These are phyloP conservation scores for Euphorbia schlechtendalii DNA, from an alignment of 441 rosid species.

Conservation along the genomic window DNA sequence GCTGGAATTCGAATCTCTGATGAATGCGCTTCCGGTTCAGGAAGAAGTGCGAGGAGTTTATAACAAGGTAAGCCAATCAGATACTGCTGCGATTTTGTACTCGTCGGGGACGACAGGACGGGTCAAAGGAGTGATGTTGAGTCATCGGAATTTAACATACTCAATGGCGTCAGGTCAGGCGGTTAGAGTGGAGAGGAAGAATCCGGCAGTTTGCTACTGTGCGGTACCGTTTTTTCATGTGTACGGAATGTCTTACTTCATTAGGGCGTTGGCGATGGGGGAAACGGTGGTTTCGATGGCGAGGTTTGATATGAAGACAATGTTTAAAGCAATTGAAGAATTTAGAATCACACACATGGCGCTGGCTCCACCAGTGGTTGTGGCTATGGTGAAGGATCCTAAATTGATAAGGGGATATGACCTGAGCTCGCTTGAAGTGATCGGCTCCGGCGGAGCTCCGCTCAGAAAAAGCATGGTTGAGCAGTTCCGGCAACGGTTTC, in stretches of 20 bases:
- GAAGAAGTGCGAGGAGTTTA: conserved; percentile 6
- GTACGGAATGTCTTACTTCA: conserved; percentile 31
- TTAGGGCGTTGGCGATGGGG: conserved; percentile 37
- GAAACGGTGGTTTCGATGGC: conserved; percentile 30
- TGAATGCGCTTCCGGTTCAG: conserved; percentile 15
- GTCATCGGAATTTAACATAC: conserved; percentile 39
- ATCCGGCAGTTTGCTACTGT: conserved; percentile 28
- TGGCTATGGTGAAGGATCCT: conserved; percentile 29
- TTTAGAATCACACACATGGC: conserved; percentile 41
- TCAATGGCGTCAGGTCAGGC: conserved; percentile 23
- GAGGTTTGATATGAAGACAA: conserved; percentile 27
- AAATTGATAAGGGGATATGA: conserved; percentile 23
- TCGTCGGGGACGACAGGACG: conserved; percentile 65
- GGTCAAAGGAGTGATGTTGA: conserved; percentile 49
- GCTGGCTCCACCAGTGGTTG: conserved; percentile 41
- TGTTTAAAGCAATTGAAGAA: conserved; percentile 30
- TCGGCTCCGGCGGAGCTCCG: conserved; percentile 45
- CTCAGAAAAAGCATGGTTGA: conserved; percentile 22
- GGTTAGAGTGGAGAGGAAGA: conserved; percentile 22
- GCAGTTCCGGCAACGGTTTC: conserved; percentile 30
- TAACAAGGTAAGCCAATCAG: conserved; percentile 31
- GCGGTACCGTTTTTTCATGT: conserved; percentile 47
- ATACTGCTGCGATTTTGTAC: conserved; percentile 52
- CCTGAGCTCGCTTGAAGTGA: conserved; percentile 46
- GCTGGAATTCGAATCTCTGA: conserved; percentile 34